These are phyloP conservation scores for Venustampulla echinocandica DNA, from an alignment of 495 filamentous ascomycete genomes.

Conservation along the genomic window DNA sequence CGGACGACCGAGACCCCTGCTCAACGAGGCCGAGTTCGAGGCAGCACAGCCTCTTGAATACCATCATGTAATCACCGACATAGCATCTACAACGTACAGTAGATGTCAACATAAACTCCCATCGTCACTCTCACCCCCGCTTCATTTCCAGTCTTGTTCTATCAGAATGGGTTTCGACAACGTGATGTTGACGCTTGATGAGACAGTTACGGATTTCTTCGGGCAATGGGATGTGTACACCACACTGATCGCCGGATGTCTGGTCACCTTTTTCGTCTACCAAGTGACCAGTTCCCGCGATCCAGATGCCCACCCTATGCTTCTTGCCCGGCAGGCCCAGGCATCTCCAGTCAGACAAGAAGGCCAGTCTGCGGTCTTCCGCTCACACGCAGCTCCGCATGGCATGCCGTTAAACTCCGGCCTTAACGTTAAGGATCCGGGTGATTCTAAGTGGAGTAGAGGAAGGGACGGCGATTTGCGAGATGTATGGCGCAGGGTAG, in stretches of 20 bases:
- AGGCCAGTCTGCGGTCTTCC: slow-evolving; percentile 74
- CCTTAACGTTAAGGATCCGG: slow-evolving; percentile 75
- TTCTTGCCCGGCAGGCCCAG: slow-evolving; percentile 76
- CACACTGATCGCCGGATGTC: slow-evolving; percentile 51
- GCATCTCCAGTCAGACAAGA: slow-evolving; percentile 70
- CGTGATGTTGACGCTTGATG: slow-evolving; percentile 54
- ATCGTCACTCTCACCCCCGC: no score
- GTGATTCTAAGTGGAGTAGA: slow-evolving; percentile 68
- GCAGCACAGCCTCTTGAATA: not conserved
- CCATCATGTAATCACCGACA: not conserved
- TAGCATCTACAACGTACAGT: not conserved
- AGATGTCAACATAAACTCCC: no score
- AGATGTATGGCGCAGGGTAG: slow-evolving; percentile 80
- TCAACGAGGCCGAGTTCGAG: not conserved
- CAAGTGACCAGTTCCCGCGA: slow-evolving; percentile 46
- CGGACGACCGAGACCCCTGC: slow-evolving; percentile 4
- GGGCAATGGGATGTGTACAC: slow-evolving; percentile 74
- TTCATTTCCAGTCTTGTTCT: slow-evolving; percentile 7
- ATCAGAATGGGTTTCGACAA: slow-evolving; percentile 42
- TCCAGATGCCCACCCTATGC: slow-evolving; percentile 83
- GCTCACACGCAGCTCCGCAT: slow-evolving; percentile 72
- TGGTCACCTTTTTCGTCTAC: slow-evolving; percentile 57
- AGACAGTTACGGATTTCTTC: slow-evolving; percentile 55
- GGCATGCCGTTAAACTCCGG: slow-evolving; percentile 75
- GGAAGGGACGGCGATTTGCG: slow-evolving; percentile 85